phyloP scores from a whole-genome alignment of 495 filamentous ascomycete species.

The Aspergillus steynii region DNA sequence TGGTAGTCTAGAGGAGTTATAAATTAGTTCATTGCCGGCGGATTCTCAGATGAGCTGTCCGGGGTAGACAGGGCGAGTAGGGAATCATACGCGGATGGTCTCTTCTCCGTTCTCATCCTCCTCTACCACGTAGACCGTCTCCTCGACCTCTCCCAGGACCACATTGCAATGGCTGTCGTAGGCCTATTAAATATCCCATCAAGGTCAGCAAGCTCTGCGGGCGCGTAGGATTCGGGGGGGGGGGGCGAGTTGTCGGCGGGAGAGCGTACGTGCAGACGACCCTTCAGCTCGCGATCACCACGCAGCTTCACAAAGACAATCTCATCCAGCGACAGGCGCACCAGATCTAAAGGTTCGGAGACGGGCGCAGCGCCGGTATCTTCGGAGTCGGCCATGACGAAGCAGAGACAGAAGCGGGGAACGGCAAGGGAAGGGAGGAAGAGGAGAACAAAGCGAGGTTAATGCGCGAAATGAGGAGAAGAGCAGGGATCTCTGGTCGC shows the following conservation, averaged over 20 bases:
- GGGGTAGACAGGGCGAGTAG: constrained; percentile 1
- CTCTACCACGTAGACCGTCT: constrained; percentile 89
- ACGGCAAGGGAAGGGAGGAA: not conserved
- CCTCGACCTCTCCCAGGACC: constrained; percentile 95
- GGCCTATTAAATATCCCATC: constrained; percentile 55
- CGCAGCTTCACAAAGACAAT: constrained; percentile 95
- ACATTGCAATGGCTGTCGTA: constrained; percentile 99
- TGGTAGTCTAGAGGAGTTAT: constrained; percentile 66
- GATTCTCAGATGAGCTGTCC: not conserved
- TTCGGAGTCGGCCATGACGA: constrained; percentile 69
- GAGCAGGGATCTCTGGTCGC: constrained; percentile 9
- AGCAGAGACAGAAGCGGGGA: not conserved
- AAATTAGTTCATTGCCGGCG: constrained; percentile 12
- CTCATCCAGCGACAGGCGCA: constrained; percentile 90
- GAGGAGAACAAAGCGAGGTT: not conserved
- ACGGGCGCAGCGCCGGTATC: constrained; percentile 63
- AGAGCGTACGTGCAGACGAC: constrained; percentile 79
- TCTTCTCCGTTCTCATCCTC: constrained; percentile 86
- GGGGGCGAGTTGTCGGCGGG: not conserved
- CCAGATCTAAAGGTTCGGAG: constrained; percentile 90
- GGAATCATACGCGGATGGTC: constrained; percentile 52
- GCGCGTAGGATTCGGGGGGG: not conserved
- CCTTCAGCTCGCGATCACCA: constrained; percentile 93
- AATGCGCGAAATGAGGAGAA: constrained; percentile 3
- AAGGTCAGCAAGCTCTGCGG: not conserved